Base-by-base conservation (phyloP, 345 rosid species). In the Eutrema yunnanense region DNA sequence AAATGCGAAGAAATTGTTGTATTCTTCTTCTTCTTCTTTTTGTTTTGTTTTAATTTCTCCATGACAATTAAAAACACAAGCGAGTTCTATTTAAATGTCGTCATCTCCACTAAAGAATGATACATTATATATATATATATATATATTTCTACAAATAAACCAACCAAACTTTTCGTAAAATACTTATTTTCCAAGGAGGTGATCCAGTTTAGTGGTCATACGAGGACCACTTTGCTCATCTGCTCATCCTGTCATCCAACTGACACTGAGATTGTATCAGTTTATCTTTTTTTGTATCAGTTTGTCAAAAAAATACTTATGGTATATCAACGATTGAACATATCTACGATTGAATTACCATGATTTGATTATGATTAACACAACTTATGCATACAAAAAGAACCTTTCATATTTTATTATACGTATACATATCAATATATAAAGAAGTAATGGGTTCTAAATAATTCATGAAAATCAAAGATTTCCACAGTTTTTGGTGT, bases 181-280 rank as follows among this genome's bases (percentile, higher is more conserved):
- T 71, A 70, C 56, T 27, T 37, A 56, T 60, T 49, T 49, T 61
- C 13, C 37, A 12, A 36, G 55, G 40, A 46, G 58, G 52, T 63
- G 59, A 56, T 55, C 10, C 29, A 26, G 77, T 30, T 46, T 46
- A 73, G 65, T 65, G 71, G 78, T 48, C 67, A 50, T 74, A 41
- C 72, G 46, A 73, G 78, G 78, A 73, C 78, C 78, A 73, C 78
- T 66, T 66, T 58, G 38, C 13, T 64, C 56, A 38, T 46, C 27
- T 14, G 11, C 19, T 50, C 44, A 37, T 30, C 50, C 51, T 55
- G 47, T 50, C 44, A 37, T 30, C 50, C 51, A 63, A 58, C 56
- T 46, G 22, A 13, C 34, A 56, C 19, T n/a, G 42, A 69, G 44
- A 12, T 68, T 32, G 34, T 30, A 43, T 26, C 10, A 51, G 11